Evolutionary conservation across 1,139 yeast species (phyloP), one percentile per base, ranked within the genome.

Genomic region (Hemisphaericaspora lyxosophila): DNA sequence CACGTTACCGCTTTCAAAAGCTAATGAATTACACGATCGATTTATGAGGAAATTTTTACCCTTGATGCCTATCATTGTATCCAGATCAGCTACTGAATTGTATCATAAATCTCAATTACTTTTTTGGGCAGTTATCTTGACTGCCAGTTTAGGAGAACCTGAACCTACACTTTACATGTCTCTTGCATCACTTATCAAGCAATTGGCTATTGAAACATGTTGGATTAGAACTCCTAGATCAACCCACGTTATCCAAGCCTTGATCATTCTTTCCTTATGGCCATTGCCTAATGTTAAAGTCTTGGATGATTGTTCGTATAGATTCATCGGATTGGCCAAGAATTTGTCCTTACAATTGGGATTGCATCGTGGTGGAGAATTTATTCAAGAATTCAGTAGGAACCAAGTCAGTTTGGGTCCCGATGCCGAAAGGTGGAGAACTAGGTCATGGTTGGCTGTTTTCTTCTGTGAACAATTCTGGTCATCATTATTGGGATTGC

Each of bases 201-300:
- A 87, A 55, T 66, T 89, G 47, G 96, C 96, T 0, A 87, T 88
- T 43, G 95, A 87, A 54, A 87, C 95, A 0, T 88, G 96, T 60
- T 88, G 96, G 95, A 81, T 88, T 38, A 71, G 90, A 44, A 89
- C 97, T 0, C 96, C 97, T 3, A 71, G 97, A 53, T 86, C 96
- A 4, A 87, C 97, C 0, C 96, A 89, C 56, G 90, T 89, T 25
- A 88, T 90, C 8, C 97, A 90, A 57, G 95, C 96, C 0, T 67
- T 90, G 32, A 65, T 89, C 20, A 83, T 90, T 26, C 69, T 90
- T 28, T 81, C 94, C 14, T 80, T 81, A 24, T 90, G 97, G 97
- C 97, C 97, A 1, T 64, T 90, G 33, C 97, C 97, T 0, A 89
- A 89, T 54, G 94, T 86, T 57, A 90, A 89, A 53, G 95, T 90